Base-by-base conservation (phyloP, 2,329 filamentous ascomycete species). In the Penicillium polonicum region DNA sequence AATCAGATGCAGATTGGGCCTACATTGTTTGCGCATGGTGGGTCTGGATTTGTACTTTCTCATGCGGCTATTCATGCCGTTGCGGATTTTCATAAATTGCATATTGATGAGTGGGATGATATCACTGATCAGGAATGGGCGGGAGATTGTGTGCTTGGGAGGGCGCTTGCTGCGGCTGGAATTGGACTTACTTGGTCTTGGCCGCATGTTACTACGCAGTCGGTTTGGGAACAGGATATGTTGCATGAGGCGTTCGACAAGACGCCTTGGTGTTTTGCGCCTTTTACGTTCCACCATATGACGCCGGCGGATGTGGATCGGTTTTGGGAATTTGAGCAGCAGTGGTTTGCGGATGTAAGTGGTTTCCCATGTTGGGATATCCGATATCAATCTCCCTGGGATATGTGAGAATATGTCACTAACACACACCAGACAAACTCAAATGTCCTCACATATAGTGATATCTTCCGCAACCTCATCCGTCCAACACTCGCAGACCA, bases 41-140 rank as follows among this genome's bases (percentile, higher is more conserved):
- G 81, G 6, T 77, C 74, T 0, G 80, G 80, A 0, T 79, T 82
- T 59, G 72, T 80, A 3, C 63, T 84, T 5, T 83, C 81, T 0
- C 71, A 75, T 13, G 65, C 76, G 15, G 80, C 80, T 1, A 72
- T 83, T 70, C 68, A 73, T 57, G 70, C 65, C 27, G 68, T 79
- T 8, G 73, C 76, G 5, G 68, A 76, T 21, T 74, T 77, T 39
- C 78, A 78, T 52, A 67, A 69, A 8, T 53, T 65, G 15, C 70
- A 78, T 35, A 62, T 76, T 5, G 65, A 74, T 17, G 70, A 72
- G 17, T 79, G 78, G 70, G 74, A 81, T 48, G 65, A 70, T 7
- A 71, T 72, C 44, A 81, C 80, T 1, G 67, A 61, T 4, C 58
- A 49, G 3, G 72, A 79, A 56, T 78, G 75, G 70, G 79, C 79